A percentile compares a stretch with the other conserved stretches of the same genome.
These are phyloP conservation scores for Trebouxia sp. DNA, from an alignment of 139 green algal genomes.

Conservation along the genomic window DNA sequence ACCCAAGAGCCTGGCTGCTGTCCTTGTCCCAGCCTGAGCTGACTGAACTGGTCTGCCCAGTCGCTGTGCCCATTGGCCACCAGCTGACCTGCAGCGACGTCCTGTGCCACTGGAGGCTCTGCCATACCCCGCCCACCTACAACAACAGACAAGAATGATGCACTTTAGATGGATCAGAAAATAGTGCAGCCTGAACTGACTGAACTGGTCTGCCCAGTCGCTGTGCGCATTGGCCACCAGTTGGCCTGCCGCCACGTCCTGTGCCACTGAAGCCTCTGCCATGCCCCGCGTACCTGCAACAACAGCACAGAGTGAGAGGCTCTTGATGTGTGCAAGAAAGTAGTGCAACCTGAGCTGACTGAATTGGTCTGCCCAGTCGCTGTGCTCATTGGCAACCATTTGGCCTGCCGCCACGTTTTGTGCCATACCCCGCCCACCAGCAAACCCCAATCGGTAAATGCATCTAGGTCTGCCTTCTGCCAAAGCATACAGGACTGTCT, in stretches of 20 bases:
- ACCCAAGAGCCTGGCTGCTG: neutral
- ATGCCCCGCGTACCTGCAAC: constrained; percentile 4
- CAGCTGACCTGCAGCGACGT: constrained; percentile 58
- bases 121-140: too few species aligned
- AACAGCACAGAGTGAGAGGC: neutral
- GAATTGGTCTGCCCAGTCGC: constrained; percentile 54
- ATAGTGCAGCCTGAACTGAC: neutral
- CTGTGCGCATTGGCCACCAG: constrained; percentile 32
- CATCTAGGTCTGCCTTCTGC: too few species aligned
- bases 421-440: constrained; percentile 6
- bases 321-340: too few species aligned
- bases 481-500: neutral
- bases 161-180: too few species aligned
- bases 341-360: neutral
- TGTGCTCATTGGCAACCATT: constrained; percentile 32
- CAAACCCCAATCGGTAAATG: neutral
- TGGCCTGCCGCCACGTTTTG: constrained; percentile 49
- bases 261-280: constrained; percentile 1
- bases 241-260: constrained; percentile 50
- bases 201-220: constrained; percentile 54
- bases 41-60: constrained; percentile 36
- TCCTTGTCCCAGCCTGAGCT: neutral
- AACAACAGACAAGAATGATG: too few species aligned
- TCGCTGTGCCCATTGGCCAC: neutral
- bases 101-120: too few species aligned